Evolutionary conservation across 345 rosid species (phyloP), one percentile per base, ranked within the genome.

Genomic region (Brassica nigra): DNA sequence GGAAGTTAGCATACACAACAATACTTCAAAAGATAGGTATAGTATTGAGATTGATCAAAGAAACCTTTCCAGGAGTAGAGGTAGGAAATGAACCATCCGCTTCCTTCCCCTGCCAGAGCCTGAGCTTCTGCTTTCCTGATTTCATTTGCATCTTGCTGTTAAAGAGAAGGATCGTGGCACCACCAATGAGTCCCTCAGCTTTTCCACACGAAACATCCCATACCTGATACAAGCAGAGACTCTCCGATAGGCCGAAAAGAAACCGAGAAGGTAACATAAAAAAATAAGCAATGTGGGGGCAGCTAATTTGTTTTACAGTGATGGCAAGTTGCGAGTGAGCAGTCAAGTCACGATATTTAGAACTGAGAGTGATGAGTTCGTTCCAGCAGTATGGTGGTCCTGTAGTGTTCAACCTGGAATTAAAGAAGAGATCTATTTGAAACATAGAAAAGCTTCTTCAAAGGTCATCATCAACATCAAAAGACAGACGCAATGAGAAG

Each of bases 41-140:
- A 14, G 42, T 14, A 15, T 4, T n/a, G 65, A 70, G 30, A 59
- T 75, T n/a, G 9, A 84, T 49, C 39, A 68, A 61, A 61, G 11
- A 61, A 89, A 95, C 99, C 99, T 95, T 95, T 87, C 99, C 99
- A 33, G 93, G 98, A 59, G 99, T 95, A 76, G 87, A 70, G 58
- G 96, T 87, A 3, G 93, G 94, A 82, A 80, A 86, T 61, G 98
- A 90, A 55, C 99, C 99, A 84, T 93, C 97, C 1, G 98, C 99
- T 83, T 90, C 90, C 78, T 88, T 93, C 77, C 91, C 96, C 59
- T 74, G 89, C 94, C 98, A 91, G 34, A 95, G 94, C 83, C 96
- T 91, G 68, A 95, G 98, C 84, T 95, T 95, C 84, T 91, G 97
- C 78, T 93, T 93, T 74, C 98, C 99, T 0, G 97, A 91, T 85